Base-by-base conservation (phyloP, 1,284 basidiomycete species). In the Ceratobasidium sp. region DNA sequence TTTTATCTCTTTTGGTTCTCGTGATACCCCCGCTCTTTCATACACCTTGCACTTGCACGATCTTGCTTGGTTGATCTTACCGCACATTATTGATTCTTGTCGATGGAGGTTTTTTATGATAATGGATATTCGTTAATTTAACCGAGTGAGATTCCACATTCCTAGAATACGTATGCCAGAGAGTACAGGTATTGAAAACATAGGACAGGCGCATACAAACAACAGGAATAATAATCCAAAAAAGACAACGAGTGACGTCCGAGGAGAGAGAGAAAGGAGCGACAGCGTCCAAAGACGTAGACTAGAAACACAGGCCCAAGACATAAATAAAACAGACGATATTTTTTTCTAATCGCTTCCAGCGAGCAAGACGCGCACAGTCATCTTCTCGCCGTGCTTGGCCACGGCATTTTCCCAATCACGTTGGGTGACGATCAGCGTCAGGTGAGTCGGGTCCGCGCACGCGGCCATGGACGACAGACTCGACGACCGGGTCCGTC, bases 311-410 rank as follows among this genome's bases (percentile, higher is more conserved):
- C 43, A 58, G 5, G 17, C 27, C 55, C 22, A 15, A 22, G 1
- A 4, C 10, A 20, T 57, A 17, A 38, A 15, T 56, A 10, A 34
- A 15, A 3, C 3, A 27, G 8, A 38, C 38, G 8, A 22, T 34
- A 31, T 49, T n/a, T 31, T n/a, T 17, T 2, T 22, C 38, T 25
- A 57, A 34, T 43, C 45, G 29, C 31, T 17, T 13, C 45, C 49
- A 32, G 50, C 62, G 38, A 65, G 62, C 62, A 65, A 65, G 22
- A 65, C 62, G 20, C 62, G 62, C 12, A 65, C 62, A 53, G 62
- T 65, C 62, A 65, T 65, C 62, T 65, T 65, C 62, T 65, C 62
- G 22, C 62, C 62, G 45, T 65, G 62, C 50, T 65, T 65, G 10
- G 50, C 50, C 1, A 65, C 50, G 13, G 62, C 62, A 25, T 50